Base-by-base conservation (phyloP, 1,139 yeast genomes). In the Tardiomyces digboiensis region DNA sequence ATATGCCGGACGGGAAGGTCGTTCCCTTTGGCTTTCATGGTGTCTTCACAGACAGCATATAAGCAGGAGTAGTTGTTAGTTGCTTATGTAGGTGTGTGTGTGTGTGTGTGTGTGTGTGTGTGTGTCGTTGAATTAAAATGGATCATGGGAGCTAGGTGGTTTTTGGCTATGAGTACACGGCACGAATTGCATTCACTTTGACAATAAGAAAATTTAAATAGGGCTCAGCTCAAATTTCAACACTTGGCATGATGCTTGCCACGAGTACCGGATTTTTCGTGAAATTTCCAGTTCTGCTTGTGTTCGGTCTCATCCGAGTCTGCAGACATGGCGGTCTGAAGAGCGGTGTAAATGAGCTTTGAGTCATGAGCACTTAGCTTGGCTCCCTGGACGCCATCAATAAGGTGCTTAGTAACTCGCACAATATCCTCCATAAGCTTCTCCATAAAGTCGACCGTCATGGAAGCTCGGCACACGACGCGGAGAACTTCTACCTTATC, bases 381-480 rank as follows among this genome's bases (percentile, higher is more conserved):
- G 21, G 19, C 36, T n/a, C n/a, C 7, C 22, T 40, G 39, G 6
- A 36, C 42, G 19, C 39, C 19, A 16, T 21, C 16, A 14, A 76
- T 67, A 54, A 85, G 70, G 43, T 77, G 67, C 57, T 80, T 78
- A 21, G 77, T 68, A 38, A 76, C 72, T 39, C 68, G 69, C 45
- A 79, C 72, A 44, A 82, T 73, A 57, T 83, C 94, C 48, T 68
- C 69, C 74, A 86, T 73, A 56, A 87, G 70, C 59, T 80, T 76
- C 55, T 83, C 87, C 44, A 88, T 70, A 56, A 88, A 67, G 59
- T 83, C 88, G 52, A 82, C 70, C 29, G 84, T 73, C 60, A 88
- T 67, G 41, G 82, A 79, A 54, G 75, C 76, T 56, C 94, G 76
- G 42, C 86, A 89, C 23, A 88, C 97, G 20, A 88, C 88, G 60